Conservation (phyloP, 805 yeast species). For the Maudiozyma bulderi region DNA sequence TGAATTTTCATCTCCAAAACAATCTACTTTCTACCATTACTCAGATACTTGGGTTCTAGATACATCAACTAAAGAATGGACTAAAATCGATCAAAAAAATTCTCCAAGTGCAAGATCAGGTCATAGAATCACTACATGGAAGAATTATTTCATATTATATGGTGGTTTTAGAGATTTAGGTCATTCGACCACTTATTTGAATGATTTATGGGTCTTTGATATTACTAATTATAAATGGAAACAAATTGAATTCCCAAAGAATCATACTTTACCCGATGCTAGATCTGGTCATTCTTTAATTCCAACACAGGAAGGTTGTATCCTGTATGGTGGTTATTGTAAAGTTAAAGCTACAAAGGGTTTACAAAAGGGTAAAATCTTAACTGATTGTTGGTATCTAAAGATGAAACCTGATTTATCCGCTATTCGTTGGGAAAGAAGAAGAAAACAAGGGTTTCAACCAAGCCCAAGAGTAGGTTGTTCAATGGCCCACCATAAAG, state of each 20-base stretch:
- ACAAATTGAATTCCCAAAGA: constrained; percentile 77
- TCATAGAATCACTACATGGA: constrained; percentile 85
- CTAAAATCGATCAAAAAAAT: constrained; percentile 54
- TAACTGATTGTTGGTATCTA: constrained; percentile 76
- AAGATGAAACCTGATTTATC: constrained; percentile 75
- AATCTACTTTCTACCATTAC: constrained; percentile 88
- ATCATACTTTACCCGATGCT: constrained; percentile 76
- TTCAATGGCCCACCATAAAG: constrained; percentile 70
- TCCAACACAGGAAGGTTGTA: constrained; percentile 70
- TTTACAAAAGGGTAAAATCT: constrained; percentile 80
- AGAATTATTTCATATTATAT: constrained; percentile 70
- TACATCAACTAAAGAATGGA: constrained; percentile 78
- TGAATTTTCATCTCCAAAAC: constrained; percentile 94
- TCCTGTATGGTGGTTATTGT: constrained; percentile 87
- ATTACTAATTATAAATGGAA: constrained; percentile 83
- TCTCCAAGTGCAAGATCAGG: constrained; percentile 88
- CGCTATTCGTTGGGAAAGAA: constrained; percentile 77
- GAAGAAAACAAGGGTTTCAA: constrained; percentile 79
- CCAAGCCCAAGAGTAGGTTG: constrained; percentile 95
- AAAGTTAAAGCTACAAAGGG: constrained; percentile 69
- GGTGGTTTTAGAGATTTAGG: constrained; percentile 95
- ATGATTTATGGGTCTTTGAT: constrained; percentile 90
- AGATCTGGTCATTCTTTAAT: constrained; percentile 88
- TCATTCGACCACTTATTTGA: constrained; percentile 66
- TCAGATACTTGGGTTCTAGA: constrained; percentile 95